These are phyloP conservation scores for Aureobasidium lini DNA, from an alignment of 2,329 filamentous ascomycete species.

Conservation along the genomic window DNA sequence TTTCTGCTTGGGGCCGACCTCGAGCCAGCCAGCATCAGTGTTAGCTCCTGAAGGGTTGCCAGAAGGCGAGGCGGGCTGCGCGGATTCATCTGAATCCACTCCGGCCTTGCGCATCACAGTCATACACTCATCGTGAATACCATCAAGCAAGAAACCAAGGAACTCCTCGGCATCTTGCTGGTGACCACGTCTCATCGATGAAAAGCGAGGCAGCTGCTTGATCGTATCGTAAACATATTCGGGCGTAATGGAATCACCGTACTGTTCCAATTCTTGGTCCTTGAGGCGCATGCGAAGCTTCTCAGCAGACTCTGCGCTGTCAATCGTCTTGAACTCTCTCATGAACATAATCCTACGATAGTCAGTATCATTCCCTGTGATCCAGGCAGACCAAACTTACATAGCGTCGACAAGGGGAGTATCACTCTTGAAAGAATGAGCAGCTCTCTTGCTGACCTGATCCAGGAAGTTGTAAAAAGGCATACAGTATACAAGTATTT, in stretches of 20 bases:
- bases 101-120: constrained; percentile 54
- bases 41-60: constrained; percentile 35
- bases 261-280: constrained; percentile 76
- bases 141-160: constrained; percentile 83
- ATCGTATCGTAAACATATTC: constrained; percentile 96
- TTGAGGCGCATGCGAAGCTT: constrained; percentile 68
- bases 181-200: constrained; percentile 87
- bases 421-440: constrained; percentile 89
- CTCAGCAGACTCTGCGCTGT: constrained; percentile 66
- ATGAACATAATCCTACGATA: constrained; percentile 79
- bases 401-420: constrained; percentile 91
- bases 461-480: constrained; percentile 94
- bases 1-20: constrained; percentile 89
- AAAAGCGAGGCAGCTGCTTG: constrained; percentile 75
- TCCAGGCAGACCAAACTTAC: constrained; percentile 45
- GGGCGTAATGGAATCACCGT: constrained; percentile 83
- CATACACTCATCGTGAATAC: constrained; percentile 86
- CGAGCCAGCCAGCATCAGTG: constrained; percentile 68
- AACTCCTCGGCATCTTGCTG: constrained; percentile 99
- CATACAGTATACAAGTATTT: constrained; percentile 87
- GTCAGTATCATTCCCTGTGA: constrained; percentile 6
- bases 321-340: constrained; percentile 81
- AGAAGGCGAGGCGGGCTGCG: constrained; percentile 33
- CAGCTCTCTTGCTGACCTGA: constrained; percentile 72
- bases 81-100: constrained; percentile 21